These are phyloP conservation scores for Candida silvicultrix DNA, from an alignment of 805 yeast species.

Conservation along the genomic window DNA sequence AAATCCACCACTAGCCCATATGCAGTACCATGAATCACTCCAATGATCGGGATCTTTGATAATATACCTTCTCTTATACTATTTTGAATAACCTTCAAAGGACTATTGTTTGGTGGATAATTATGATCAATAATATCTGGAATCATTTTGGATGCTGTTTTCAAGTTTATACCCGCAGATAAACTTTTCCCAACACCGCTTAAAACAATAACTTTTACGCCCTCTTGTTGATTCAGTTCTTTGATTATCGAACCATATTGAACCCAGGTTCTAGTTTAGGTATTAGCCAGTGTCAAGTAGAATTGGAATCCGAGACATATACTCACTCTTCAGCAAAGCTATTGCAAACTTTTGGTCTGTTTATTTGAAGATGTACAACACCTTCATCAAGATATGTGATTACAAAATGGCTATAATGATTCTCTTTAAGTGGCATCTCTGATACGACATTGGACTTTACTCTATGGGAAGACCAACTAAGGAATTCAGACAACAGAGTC, in stretches of 20 bases:
- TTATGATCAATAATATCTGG: conserved; percentile 12
- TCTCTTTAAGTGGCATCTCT: too few relatives aligned
- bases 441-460: too few relatives aligned
- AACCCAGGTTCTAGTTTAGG: conserved; percentile 46
- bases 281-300: too few relatives aligned
- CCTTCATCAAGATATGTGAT: conserved; percentile 16
- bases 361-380: conserved; percentile 52
- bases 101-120: conserved; percentile 22
- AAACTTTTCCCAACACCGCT: conserved; percentile 52
- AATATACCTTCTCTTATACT: conserved; percentile 41
- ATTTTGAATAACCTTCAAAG: conserved; percentile 53
- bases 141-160: conserved; percentile 17
- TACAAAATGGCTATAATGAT: conserved; percentile 11
- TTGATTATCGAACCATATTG: conserved; percentile 46
- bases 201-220: conserved; percentile 48
- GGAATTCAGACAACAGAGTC: too few relatives aligned
- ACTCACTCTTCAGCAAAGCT: conserved; percentile 39
- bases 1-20: conserved; percentile 69
- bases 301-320: too few relatives aligned
- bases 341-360: conserved; percentile 54
- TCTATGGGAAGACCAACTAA: too few relatives aligned
- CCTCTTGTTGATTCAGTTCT: conserved; percentile 35
- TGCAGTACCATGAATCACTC: conserved; percentile 56
- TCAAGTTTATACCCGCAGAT: conserved; percentile 61
- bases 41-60: conserved; percentile 56